Conservation (phyloP, 306 rosid genomes). For the Erythrophleum fordii region DNA sequence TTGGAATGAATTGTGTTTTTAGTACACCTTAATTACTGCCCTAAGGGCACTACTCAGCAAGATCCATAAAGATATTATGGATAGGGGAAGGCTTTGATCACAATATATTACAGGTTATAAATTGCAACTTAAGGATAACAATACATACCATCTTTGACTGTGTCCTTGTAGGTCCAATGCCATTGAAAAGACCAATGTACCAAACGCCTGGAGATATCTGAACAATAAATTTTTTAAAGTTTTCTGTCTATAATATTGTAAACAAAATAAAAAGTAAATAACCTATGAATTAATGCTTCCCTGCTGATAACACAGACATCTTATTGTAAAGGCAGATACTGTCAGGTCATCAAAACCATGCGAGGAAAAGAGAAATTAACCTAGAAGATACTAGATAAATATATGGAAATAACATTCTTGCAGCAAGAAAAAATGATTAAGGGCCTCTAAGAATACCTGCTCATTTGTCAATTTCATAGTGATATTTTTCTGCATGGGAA, state of each 20-base stretch:
- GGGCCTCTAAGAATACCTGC: slow-evolving; percentile 58
- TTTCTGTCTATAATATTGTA: slow-evolving; percentile 29
- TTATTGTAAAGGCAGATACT: slow-evolving; percentile 10
- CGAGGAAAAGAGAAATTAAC: slow-evolving; percentile 26
- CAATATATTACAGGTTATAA: not conserved
- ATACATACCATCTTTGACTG: slow-evolving; percentile 89
- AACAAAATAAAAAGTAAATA: slow-evolving; percentile 9
- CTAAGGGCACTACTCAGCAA: not conserved
- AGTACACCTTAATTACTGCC: not conserved
- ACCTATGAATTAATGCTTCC: slow-evolving; percentile 27
- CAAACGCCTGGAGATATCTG: slow-evolving; percentile 97
- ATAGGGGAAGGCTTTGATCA: not conserved
- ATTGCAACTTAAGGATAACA: not conserved
- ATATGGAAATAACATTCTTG: slow-evolving; percentile 24
- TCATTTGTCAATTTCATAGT: slow-evolving; percentile 75
- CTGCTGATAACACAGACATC: not conserved
- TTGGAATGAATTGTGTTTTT: not conserved
- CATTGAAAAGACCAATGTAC: slow-evolving; percentile 95
- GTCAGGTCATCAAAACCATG: slow-evolving; percentile 6
- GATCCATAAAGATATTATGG: not conserved
- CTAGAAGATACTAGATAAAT: slow-evolving; percentile 10
- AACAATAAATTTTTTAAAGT: slow-evolving; percentile 37
- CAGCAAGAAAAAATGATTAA: not conserved
- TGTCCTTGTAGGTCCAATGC: slow-evolving; percentile 83
- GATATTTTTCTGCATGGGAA: slow-evolving; percentile 80